Evolutionary conservation across 805 yeast genomes (phyloP).

Genomic region (Ogataea salicorniae): DNA sequence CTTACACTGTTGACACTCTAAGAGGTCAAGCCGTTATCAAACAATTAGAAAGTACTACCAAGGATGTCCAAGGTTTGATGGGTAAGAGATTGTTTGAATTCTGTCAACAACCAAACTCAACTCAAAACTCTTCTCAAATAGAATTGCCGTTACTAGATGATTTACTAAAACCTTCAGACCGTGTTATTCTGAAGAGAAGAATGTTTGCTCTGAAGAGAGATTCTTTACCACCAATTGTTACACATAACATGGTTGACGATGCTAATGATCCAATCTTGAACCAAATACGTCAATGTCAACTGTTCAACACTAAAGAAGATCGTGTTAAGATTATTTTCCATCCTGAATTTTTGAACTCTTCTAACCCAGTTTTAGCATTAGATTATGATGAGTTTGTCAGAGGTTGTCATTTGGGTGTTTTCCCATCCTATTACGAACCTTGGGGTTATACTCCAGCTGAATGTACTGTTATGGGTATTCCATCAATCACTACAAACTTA

Average conservation of each 20-base stretch:
- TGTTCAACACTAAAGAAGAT: constrained; percentile 86
- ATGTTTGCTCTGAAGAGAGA: constrained; percentile 89
- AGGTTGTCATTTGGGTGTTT: constrained; percentile 96
- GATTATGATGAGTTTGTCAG: constrained; percentile 98
- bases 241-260: constrained; percentile 95
- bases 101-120: constrained; percentile 50
- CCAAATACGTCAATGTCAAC: constrained; percentile 85
- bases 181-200: constrained; percentile 84
- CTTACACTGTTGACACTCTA: constrained; percentile 92
- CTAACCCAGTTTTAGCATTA: constrained; percentile 86
- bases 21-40: constrained; percentile 95
- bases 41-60: constrained; percentile 83
- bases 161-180: constrained; percentile 77
- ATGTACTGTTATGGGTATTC: constrained; percentile 99
- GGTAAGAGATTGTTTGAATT: constrained; percentile 88
- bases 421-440: constrained; percentile 98
- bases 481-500: constrained; percentile 90
- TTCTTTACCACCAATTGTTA: constrained; percentile 88
- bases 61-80: constrained; percentile 79
- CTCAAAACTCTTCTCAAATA: constrained; percentile 34
- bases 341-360: constrained; percentile 93
- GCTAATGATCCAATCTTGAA: constrained; percentile 84
- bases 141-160: constrained; percentile 73
- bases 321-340: constrained; percentile 94
- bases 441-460: constrained; percentile 99